Base-by-base conservation (phyloP, 495 filamentous ascomycete species). In the Polyplosphaeria fusca region DNA sequence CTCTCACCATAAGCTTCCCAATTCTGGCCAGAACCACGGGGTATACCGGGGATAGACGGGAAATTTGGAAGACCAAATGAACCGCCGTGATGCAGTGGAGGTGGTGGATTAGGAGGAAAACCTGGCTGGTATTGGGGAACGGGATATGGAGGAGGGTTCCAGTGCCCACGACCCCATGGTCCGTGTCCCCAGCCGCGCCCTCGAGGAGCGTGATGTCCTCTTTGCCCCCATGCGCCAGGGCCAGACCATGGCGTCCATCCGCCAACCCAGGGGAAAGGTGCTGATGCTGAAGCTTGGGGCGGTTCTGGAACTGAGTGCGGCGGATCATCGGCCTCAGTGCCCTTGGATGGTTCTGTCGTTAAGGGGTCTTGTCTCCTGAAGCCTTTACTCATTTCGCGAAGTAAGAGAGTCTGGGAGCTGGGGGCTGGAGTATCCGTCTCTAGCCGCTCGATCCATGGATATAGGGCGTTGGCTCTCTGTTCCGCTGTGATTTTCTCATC, bases 391-490 rank as follows among this genome's bases (percentile, higher is more conserved):
- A 61, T 65, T 22, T 61, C 52, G 13, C 38, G 30, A 28, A 61
- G 22, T 5, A 52, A 32, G 0, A 54, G 41, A 18, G 27, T 52
- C 32, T 42, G 18, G 1, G 25, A 12, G 18, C 27, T 52, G 7
- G 52, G 38, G 16, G 4, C 52, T 0, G 62, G 62, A 11, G 61
- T 44, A 22, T 49, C 39, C 14, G 20, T 28, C 14, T 55, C 54
- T 14, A 65, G 50, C 4, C n/a, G 14, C 26, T 61, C 62, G 25
- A 55, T 49, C 52, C 53, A 65, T 1, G 62, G 62, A 37, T 58
- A 27, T 28, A 65, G 35, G 11, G 52, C 50, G 13, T 43, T 0
- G 4, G 57, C 53, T 30, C 35, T 39, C 23, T 52, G 37, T 16
- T 37, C 35, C n/a, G 41, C 35, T 23, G 42, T 43, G 11, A 3